phyloP scores from a whole-genome alignment of 495 filamentous ascomycete species.

The Staphylotrichum longicolle region DNA sequence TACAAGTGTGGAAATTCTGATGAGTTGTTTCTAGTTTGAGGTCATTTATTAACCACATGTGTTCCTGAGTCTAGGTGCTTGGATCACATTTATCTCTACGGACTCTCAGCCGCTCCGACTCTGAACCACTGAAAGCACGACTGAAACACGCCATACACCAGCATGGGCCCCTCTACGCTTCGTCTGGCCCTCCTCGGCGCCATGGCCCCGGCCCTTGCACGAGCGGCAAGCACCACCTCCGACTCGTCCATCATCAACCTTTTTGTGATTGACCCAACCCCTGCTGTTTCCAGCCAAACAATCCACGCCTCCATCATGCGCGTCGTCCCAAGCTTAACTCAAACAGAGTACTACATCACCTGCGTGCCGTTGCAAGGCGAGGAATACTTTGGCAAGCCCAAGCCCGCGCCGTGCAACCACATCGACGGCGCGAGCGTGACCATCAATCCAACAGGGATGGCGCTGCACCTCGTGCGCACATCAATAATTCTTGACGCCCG shows the following conservation, averaged over 20 bases:
- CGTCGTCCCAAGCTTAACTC: background rate
- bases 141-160: background rate
- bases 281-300: no score
- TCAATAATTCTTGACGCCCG: background rate
- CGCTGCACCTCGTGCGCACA: background rate
- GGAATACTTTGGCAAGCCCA: background rate
- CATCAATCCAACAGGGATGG: slow-evolving; percentile 5
- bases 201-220: background rate
- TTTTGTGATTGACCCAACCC: background rate
- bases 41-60: no score
- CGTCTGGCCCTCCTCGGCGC: background rate
- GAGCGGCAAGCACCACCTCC: background rate
- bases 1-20: no score
- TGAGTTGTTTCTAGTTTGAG: no score
- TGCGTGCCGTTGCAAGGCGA: background rate
- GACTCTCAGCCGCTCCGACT: no score
- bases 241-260: background rate
- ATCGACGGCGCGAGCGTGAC: background rate
- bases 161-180: background rate
- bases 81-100: no score
- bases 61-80: no score
- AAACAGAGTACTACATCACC: background rate
- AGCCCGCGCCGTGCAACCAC: background rate
- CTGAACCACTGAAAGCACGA: no score
- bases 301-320: background rate